These are phyloP conservation scores for Axilococcus clingmanii DNA, from an alignment of 139 green algal genomes.

Conservation along the genomic window DNA sequence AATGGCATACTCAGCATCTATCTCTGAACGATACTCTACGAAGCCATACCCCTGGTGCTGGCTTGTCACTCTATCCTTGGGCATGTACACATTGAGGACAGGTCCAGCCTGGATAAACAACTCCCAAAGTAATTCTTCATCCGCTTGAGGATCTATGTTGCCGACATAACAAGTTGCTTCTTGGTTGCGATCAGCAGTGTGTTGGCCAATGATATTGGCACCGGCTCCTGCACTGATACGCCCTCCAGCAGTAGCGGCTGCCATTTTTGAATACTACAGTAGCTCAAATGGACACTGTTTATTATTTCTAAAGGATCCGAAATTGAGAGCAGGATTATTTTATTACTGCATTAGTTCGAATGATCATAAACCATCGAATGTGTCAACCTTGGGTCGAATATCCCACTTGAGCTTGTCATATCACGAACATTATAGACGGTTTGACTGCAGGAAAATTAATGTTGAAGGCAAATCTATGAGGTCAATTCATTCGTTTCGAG, in stretches of 20 bases:
- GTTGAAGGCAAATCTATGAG: no score
- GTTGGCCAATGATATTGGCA: constrained; percentile 86
- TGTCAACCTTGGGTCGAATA: no score
- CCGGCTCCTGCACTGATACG: constrained; percentile 84
- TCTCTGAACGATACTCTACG: constrained; percentile 86
- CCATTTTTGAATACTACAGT: background rate
- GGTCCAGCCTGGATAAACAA: constrained; percentile 93
- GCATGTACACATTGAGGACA: constrained; percentile 96
- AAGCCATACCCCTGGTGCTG: constrained; percentile 97
- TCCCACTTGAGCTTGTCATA: no score
- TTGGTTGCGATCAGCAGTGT: constrained; percentile 76
- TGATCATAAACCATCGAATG: no score
- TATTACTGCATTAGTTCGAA: no score
- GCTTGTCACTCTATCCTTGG: constrained; percentile 93
- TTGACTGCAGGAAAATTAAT: no score
- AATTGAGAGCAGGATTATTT: no score
- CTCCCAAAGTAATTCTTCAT: constrained; percentile 96
- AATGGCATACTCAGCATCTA: constrained; percentile 94
- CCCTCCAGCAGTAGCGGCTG: constrained; percentile 45
- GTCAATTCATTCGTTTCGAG: no score
- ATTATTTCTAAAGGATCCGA: no score
- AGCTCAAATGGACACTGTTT: background rate
- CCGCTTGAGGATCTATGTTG: constrained; percentile 86
- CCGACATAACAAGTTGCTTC: constrained; percentile 94
- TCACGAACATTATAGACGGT: no score